Evolutionary conservation across 352 stramenopile genomes (phyloP), one percentile per base, ranked within the genome.

Genomic region (Ophiocytium majus): DNA sequence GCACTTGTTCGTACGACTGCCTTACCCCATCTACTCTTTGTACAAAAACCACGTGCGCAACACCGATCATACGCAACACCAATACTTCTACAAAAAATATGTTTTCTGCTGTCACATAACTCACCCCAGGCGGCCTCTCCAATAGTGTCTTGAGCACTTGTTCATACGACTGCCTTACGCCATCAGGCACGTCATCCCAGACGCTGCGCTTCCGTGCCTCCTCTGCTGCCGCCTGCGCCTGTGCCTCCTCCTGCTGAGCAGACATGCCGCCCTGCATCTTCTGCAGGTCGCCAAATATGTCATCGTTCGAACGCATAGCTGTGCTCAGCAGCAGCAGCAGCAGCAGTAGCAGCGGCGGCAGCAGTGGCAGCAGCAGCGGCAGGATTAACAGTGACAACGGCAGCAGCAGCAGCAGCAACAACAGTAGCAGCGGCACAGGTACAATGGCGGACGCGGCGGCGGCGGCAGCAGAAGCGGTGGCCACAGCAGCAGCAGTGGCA

Each of bases 201-300:
- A 71, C 71, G 63, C 37, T 88, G 9, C 82, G 81, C 76, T 80
- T 50, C 31, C 50, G 0, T 36, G 28, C 75, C 35, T 0, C 36
- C n/a, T 81, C 75, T 34, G 78, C 43, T 31, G 50, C 83, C 32
- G 64, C 80, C 17, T 79, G 71, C n/a, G 35, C 81, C 28, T 64
- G 64, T 31, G 35, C 35, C 32, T 28, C 75, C 28, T 10, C 1
- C 49, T 5, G 9, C 36, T 81, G 75, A 17, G 5, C 37, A 63
- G 63, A 36, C 79, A 43, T 64, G 37, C 33, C 36, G 0, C 80
- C 78, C 76, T 88, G 84, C 19, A 88, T 36, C 10, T 63, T 75
- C 17, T 79, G 80, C 84, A 88, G 86, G 32, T 88, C 84, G 49
- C 86, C 80, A 75, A 83, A 88, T 34, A 88, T 76, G 50, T 88